Evolutionary conservation across 2,329 filamentous ascomycete genomes (phyloP).

Genomic region (Aspergillus pseudonomiae): DNA sequence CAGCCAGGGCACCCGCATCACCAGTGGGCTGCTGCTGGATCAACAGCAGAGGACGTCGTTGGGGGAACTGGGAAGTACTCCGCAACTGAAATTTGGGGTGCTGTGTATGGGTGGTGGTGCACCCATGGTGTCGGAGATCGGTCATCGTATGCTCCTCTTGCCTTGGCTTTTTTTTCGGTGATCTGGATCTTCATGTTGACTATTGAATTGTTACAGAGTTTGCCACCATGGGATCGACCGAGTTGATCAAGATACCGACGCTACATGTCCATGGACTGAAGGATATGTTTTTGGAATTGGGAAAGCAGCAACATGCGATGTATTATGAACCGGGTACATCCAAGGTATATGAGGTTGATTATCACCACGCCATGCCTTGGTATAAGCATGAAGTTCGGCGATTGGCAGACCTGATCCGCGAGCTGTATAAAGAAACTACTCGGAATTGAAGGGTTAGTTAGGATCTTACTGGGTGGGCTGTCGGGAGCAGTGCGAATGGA

Average conservation of each 20-base stretch:
- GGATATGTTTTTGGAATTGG: slow-evolving; percentile 20
- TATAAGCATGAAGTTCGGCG: slow-evolving; percentile 20
- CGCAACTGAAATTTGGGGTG: slow-evolving; percentile 21
- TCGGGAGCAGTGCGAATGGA: neutral
- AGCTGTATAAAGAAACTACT: slow-evolving; percentile 10
- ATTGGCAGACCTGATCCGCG: slow-evolving; percentile 19
- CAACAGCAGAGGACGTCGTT: slow-evolving; percentile 20
- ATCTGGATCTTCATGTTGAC: neutral
- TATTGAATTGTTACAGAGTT: neutral
- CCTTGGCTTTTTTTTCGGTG: neutral
- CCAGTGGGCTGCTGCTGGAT: slow-evolving; percentile 23
- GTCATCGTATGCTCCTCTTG: slow-evolving; percentile 14
- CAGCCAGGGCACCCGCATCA: slow-evolving; percentile 24
- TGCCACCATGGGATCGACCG: neutral
- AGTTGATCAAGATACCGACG: slow-evolving; percentile 19
- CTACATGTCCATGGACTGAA: slow-evolving; percentile 26
- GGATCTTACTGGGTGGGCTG: neutral
- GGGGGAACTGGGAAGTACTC: neutral
- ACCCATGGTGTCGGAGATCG: slow-evolving; percentile 26
- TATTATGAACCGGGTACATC: slow-evolving; percentile 17
- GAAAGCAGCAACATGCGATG: slow-evolving; percentile 18
- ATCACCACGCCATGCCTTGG: slow-evolving; percentile 32
- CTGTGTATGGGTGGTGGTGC: slow-evolving; percentile 23
- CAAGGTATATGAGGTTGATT: slow-evolving; percentile 24
- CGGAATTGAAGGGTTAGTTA: neutral